These are phyloP conservation scores for Lactifluus piperatus DNA, from an alignment of 768 basidiomycete species.

Conservation along the genomic window DNA sequence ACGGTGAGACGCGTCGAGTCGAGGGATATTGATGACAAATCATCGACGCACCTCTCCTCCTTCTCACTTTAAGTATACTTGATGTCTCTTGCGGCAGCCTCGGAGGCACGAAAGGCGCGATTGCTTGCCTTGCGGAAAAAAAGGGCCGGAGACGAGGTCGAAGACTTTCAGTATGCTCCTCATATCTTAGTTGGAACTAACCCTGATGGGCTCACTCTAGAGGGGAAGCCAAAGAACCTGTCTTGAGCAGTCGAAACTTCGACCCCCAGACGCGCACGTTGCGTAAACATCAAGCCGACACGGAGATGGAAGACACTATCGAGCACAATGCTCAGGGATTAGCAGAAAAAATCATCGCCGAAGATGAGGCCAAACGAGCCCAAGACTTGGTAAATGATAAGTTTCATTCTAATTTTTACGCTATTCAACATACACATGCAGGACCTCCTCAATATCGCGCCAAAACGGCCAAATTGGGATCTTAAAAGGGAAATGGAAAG, in stretches of 20 bases:
- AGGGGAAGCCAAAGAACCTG: slow-evolving; percentile 29
- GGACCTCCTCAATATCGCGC: slow-evolving; percentile 96
- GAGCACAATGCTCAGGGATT: slow-evolving; percentile 80
- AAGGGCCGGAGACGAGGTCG: slow-evolving; percentile 49
- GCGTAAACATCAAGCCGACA: slow-evolving; percentile 55
- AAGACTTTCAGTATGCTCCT: slow-evolving; percentile 36
- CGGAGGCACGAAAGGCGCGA: slow-evolving; percentile 75
- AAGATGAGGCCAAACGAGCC: slow-evolving; percentile 76
- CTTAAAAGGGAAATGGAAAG: slow-evolving; percentile 90
- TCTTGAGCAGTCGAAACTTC: slow-evolving; percentile 73
- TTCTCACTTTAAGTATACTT: background rate
- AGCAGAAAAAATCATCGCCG: slow-evolving; percentile 74
- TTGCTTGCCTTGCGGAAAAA: slow-evolving; percentile 66
- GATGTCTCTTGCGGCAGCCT: slow-evolving; percentile 67
- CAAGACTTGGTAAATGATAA: slow-evolving; percentile 70
- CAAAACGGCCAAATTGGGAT: slow-evolving; percentile 95
- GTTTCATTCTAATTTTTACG: background rate
- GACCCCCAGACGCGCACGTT: slow-evolving; percentile 81
- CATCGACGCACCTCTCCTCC: background rate
- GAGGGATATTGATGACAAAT: slow-evolving; percentile 19
- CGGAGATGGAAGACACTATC: slow-evolving; percentile 69
- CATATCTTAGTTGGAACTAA: background rate
- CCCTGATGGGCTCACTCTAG: slow-evolving; percentile 2
- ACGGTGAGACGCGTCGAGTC: background rate
- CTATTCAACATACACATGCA: slow-evolving; percentile 27